Evolutionary conservation across 139 green algal species (phyloP), one percentile per base, ranked within the genome.

Genomic region (Micractinium conductrix): DNA sequence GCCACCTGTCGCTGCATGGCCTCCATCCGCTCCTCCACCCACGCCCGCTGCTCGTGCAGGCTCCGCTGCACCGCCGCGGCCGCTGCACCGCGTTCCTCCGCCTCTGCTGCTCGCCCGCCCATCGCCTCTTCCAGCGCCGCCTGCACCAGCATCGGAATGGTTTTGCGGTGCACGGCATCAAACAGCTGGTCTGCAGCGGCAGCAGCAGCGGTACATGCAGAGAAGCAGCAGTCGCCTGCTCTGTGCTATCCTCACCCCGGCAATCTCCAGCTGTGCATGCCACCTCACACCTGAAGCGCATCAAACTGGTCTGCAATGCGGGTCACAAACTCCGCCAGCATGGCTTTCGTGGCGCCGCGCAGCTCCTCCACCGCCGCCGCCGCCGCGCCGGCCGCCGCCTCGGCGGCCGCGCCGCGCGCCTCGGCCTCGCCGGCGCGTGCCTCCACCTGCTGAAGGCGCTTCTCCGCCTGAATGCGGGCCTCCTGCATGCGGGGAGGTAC

Each of bases 231-330:
- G n/a, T n/a, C n/a, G n/a, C n/a, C n/a, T n/a, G n/a, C n/a, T n/a
- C n/a, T n/a, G n/a, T n/a, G n/a, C n/a, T n/a, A n/a, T n/a, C n/a
- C n/a, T n/a, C n/a, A n/a, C n/a, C n/a, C n/a, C n/a, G n/a, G n/a
- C n/a, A n/a, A n/a, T n/a, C n/a, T n/a, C n/a, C n/a, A n/a, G n/a
- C n/a, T n/a, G n/a, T n/a, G n/a, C n/a, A n/a, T n/a, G n/a, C n/a
- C n/a, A n/a, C n/a, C n/a, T n/a, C n/a, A n/a, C n/a, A n/a, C n/a
- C n/a, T n/a, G n/a, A 45, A 89, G 38, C 2, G 82, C 86, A 42
- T 89, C 86, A 85, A 89, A 89, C 74, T 89, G 86, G 60, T 89
- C 86, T n/a, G 86, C 86, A 22, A 89, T 80, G n/a, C 81, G 60
- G 3, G 67, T 44, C 12, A 89, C 65, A 2, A 87, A 74, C 55